Evolutionary conservation across 2,329 filamentous ascomycete genomes (phyloP).

Genomic region (Colletotrichum tofieldiae): DNA sequence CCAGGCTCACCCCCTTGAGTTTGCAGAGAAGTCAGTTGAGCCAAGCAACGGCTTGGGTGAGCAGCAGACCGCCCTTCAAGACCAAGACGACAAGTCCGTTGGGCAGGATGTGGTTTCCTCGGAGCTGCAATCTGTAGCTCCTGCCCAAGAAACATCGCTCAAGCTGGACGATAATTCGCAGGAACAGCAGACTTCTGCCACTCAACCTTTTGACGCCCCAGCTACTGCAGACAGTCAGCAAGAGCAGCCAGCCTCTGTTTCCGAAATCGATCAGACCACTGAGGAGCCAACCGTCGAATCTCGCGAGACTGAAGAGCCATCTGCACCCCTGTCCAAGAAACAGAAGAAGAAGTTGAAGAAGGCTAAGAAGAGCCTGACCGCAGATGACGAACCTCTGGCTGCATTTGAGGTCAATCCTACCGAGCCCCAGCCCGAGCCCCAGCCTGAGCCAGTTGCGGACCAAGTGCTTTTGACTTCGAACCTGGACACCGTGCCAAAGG

Average conservation of each 20-base stretch:
- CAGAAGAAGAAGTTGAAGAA: constrained; percentile 47
- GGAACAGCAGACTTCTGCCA: background rate
- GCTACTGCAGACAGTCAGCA: background rate
- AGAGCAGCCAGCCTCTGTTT: background rate
- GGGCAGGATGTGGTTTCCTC: background rate
- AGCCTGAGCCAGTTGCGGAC: background rate
- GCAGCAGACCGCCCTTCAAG: background rate
- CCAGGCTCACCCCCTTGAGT: background rate
- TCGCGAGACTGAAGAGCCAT: background rate
- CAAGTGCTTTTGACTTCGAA: background rate
- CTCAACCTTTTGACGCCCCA: background rate
- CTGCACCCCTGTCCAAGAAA: constrained; percentile 41
- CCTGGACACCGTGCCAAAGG: background rate
- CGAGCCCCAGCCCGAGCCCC: constrained; percentile 13
- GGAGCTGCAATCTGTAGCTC: background rate
- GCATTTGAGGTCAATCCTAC: constrained; percentile 18
- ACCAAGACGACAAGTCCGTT: background rate
- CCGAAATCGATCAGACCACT: constrained; percentile 5
- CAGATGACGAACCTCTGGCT: constrained; percentile 31
- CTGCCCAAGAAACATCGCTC: background rate
- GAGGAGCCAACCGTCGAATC: background rate
- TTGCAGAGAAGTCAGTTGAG: background rate
- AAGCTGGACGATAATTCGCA: background rate
- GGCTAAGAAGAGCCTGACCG: constrained; percentile 38
- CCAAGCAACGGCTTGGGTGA: background rate